phyloP scores from a whole-genome alignment of 106 monocot species.

The Posidonia australis region DNA sequence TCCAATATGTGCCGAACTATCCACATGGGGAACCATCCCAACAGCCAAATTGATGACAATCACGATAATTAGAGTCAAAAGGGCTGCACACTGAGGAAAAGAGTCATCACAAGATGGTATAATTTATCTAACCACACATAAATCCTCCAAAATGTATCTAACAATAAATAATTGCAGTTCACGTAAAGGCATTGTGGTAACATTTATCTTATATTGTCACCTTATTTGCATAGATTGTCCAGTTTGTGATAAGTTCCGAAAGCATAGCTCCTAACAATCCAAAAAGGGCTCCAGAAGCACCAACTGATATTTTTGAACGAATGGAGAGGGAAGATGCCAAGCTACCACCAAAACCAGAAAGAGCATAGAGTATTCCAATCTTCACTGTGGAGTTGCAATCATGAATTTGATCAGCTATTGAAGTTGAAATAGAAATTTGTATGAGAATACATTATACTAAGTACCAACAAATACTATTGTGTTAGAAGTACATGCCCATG shows the following conservation, averaged over 20 bases:
- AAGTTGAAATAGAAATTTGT: too few species aligned
- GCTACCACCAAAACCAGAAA: constrained; percentile 22
- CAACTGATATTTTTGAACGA: constrained; percentile 13
- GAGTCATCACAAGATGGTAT: too few species aligned
- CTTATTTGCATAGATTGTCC: constrained; percentile 25
- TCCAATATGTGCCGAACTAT: constrained; percentile 15
- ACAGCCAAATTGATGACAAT: constrained; percentile 14
- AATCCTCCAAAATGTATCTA: background rate
- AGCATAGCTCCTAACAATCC: constrained; percentile 22
- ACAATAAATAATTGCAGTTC: background rate
- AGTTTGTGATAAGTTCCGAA: constrained; percentile 20
- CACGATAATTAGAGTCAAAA: constrained; percentile 15
- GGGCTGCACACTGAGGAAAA: constrained; percentile 19
- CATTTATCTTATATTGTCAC: background rate
- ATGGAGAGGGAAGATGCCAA: constrained; percentile 9
- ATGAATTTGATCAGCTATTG: background rate
- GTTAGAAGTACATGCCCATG: too few species aligned
- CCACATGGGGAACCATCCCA: constrained; percentile 14
- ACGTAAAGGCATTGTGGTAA: background rate
- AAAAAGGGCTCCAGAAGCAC: constrained; percentile 19
- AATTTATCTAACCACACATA: too few species aligned
- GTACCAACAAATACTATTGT: too few species aligned
- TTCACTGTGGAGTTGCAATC: constrained; percentile 2
- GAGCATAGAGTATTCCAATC: constrained; percentile 13
- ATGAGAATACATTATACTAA: too few species aligned